Evolutionary conservation across 2,329 filamentous ascomycete species (phyloP), one percentile per base, ranked within the genome.

Genomic region (Parastagonospora avenae): DNA sequence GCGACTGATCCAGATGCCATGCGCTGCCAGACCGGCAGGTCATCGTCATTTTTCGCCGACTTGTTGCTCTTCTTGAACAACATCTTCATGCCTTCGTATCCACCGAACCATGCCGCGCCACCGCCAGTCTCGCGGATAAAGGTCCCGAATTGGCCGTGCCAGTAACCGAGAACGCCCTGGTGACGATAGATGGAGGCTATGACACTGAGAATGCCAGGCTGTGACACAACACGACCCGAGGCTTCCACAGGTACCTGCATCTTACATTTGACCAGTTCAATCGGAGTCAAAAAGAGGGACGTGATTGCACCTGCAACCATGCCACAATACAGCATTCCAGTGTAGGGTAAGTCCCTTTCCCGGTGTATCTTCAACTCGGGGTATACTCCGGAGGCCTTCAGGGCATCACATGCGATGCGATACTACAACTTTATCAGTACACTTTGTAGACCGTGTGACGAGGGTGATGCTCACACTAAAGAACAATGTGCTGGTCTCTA

Each of bases 191-290:
- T 85, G 27, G 92, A 85, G 24, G 82, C 80, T 37, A 97, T 89
- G 36, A 97, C 86, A 4, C 83, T 76, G 10, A 90, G 69, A 0
- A 92, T 88, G 1, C 84, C 83, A 4, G 89, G 81, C 2, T 82
- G 76, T 77, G 79, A 2, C 73, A 73, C 2, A 66, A 67, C 19
- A 70, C 73, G 69, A 1, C 77, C 71, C 6, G 67, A 52, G 1
- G 69, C 60, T 41, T 76, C 70, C 4, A 77, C 48, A 12, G 83
- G 91, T 1, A 93, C 92, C 74, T 99, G 94, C 77, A 99, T 96
- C 76, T 94, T 95, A 83, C 94, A 99, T 77, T 99, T 99, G 71
- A 99, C 90, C 45, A 99, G 84, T 77, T 99, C 94, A 60, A 99
- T 91, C 0, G 94, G 94, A 0, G 94, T 99, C 55, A 99, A 84